Percentiles rank a stretch among this genome's conserved stretches.
phyloP scores from a whole-genome alignment of 2,329 filamentous ascomycete species.

The Sarocladium brachiariae region DNA sequence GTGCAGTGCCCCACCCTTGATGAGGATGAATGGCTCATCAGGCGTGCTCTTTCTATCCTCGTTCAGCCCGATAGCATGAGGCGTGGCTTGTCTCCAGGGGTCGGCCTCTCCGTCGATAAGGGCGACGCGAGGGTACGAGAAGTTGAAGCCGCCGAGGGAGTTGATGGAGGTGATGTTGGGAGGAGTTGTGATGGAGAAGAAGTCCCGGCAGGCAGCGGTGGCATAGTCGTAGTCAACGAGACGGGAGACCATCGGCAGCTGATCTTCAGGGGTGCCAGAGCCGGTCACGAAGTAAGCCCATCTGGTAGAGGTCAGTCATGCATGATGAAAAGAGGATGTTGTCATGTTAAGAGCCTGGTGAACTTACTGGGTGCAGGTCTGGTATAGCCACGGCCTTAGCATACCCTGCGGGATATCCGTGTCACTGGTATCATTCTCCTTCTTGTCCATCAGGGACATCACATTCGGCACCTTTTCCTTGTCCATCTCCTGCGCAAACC shows the following conservation, averaged over 20 bases:
- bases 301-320: conserved; percentile 26
- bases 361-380: conserved; percentile 13
- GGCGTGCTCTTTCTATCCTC: conserved; percentile 9
- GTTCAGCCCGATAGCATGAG: conserved; percentile 53
- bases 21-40: conserved; percentile 12
- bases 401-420: conserved; percentile 16
- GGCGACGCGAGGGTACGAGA: conserved; percentile 69
- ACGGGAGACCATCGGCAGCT: conserved; percentile 66
- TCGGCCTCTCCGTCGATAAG: conserved; percentile 71
- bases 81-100: conserved; percentile 70
- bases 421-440: not conserved
- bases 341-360: not conserved
- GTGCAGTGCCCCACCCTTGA: conserved; percentile 19
- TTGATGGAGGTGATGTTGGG: conserved; percentile 64
- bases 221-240: conserved; percentile 57
- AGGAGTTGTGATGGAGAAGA: conserved; percentile 61
- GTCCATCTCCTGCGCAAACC: conserved; percentile 21
- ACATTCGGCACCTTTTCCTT: conserved; percentile 6
- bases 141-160: conserved; percentile 66
- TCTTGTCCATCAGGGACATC: conserved; percentile 5
- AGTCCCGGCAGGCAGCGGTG: conserved; percentile 54
- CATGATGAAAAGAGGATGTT: not conserved
- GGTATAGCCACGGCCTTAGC: conserved; percentile 13
- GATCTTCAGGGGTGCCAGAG: conserved; percentile 55
- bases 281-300: conserved; percentile 78